Base-by-base conservation (phyloP, 139 green algal species). In the Gonium pectorale region DNA sequence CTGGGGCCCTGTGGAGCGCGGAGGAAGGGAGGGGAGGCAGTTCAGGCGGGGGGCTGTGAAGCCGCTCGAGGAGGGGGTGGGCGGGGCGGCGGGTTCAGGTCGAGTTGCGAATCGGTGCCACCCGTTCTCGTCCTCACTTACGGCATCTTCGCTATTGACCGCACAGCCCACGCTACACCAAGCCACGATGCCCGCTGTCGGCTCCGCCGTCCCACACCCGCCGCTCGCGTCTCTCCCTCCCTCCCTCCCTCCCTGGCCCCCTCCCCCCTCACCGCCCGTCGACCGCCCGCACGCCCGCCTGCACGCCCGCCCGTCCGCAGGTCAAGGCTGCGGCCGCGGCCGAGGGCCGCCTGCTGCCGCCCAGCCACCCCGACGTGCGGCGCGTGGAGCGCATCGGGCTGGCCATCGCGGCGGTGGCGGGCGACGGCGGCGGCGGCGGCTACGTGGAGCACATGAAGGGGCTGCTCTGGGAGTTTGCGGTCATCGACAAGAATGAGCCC, bases 381-480 rank as follows among this genome's bases (percentile, higher is more conserved):
- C 70, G 90, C 0, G 91, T 94, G 54, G 35, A 33, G 43, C 71
- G 74, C 0, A 74, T 94, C 13, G 89, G 89, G 27, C 33, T 24
- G 9, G 72, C 69, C n/a, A 88, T 91, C 41, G 89, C 88, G 24
- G 44, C 84, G 56, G 91, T 92, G 6, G 94, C 92, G 11, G 56
- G 31, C 26, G 86, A 95, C 31, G 90, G 90, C 21, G 75, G 37
- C 29, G 93, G 93, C 41, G 93, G 93, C 43, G 93, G 93, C 41
- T 86, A 82, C 54, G 84, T 89, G 56, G 43, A 79, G 8, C 93
- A 96, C 69, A 93, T 96, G 91, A 52, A 93, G 84, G 72, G 74
- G 9, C 22, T 97, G 37, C 37, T 96, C 5, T 98, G 96, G 96
- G 93, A 98, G 87, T 97, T 96, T 90, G 88, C 83, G 3, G 95